Evolutionary conservation across 1,284 basidiomycete genomes (phyloP).

Genomic region (Golubevia pallescens): DNA sequence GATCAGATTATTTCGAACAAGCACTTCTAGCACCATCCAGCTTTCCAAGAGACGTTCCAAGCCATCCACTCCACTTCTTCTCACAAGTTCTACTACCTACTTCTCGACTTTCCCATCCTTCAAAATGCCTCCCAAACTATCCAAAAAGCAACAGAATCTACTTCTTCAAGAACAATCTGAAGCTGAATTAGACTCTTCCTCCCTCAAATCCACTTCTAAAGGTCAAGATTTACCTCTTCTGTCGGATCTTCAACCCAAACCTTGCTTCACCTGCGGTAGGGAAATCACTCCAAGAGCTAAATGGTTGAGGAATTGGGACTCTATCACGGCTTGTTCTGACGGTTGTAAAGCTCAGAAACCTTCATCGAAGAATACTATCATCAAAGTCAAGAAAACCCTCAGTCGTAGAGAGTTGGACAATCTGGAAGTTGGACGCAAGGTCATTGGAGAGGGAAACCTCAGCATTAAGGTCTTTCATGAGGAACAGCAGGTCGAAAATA

Average conservation of each 20-base stretch:
- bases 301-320: constrained; percentile 35
- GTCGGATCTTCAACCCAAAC: constrained; percentile 11
- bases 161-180: neutral
- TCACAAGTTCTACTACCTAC: too few relatives aligned
- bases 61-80: too few relatives aligned
- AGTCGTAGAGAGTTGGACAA: neutral
- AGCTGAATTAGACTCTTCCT: neutral
- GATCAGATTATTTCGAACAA: too few relatives aligned
- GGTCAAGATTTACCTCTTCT: neutral
- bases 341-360: constrained; percentile 13
- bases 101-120: too few relatives aligned
- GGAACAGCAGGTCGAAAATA: neutral
- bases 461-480: too few relatives aligned
- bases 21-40: too few relatives aligned
- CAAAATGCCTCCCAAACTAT: neutral
- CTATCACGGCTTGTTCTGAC: constrained; percentile 38
- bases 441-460: too few relatives aligned
- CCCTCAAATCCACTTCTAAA: neutral
- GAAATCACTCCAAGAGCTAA: constrained; percentile 44
- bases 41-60: too few relatives aligned
- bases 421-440: too few relatives aligned
- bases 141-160: neutral
- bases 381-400: neutral
- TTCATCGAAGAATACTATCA: neutral
- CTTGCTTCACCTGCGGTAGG: constrained; percentile 38